phyloP scores from a whole-genome alignment of 176 grass and related monocot species.

The Eleusine indica region DNA sequence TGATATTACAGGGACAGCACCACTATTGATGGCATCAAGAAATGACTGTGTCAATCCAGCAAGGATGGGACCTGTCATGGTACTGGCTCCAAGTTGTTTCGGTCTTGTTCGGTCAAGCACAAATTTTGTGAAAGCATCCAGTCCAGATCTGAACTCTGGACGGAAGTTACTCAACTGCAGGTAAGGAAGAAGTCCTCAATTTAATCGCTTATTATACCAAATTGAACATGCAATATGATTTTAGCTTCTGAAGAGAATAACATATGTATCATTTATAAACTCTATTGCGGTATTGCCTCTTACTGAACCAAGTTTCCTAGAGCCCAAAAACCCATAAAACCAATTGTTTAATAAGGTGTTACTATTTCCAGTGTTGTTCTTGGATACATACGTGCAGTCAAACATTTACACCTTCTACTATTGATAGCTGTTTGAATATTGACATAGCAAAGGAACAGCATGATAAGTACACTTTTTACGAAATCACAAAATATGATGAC shows the following conservation, averaged over 20 bases:
- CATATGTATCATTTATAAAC: background rate
- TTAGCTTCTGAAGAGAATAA: background rate
- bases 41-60: slow-evolving; percentile 95
- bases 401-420: background rate
- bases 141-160: slow-evolving; percentile 79
- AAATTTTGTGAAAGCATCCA: slow-evolving; percentile 90
- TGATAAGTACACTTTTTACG: background rate
- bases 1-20: slow-evolving; percentile 88
- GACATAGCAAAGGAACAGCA: background rate
- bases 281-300: background rate
- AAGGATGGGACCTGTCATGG: slow-evolving; percentile 94
- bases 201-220: background rate
- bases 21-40: slow-evolving; percentile 93
- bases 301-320: slow-evolving; percentile 19
- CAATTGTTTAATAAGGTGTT: slow-evolving; percentile 7
- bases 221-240: slow-evolving; percentile 17
- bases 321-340: background rate
- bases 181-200: background rate
- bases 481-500: background rate
- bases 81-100: slow-evolving; percentile 92
- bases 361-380: background rate
- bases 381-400: background rate
- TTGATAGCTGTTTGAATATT: background rate
- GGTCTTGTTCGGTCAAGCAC: slow-evolving; percentile 92
- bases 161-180: slow-evolving; percentile 81